phyloP scores from a whole-genome alignment of 495 filamentous ascomycete species.

The Parathielavia hyrcaniae region DNA sequence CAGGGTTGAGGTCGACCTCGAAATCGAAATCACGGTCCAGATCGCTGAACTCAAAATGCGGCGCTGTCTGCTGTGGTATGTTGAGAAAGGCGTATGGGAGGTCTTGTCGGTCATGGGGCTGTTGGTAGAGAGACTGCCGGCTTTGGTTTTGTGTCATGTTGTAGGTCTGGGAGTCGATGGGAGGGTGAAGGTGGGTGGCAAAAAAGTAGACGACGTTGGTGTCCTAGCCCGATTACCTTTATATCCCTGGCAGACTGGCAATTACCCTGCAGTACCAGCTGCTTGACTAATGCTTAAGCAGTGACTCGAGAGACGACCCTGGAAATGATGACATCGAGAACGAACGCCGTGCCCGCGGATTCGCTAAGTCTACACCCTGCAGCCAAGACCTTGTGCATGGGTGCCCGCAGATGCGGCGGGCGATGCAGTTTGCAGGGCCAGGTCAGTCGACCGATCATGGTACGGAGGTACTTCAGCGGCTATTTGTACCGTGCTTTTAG shows the following conservation, averaged over 20 bases:
- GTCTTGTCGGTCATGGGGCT: constrained; percentile 11
- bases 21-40: background rate
- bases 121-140: constrained; percentile 2
- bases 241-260: background rate
- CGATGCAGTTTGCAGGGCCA: background rate
- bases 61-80: background rate
- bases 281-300: background rate
- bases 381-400: background rate
- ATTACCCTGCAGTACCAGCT: background rate
- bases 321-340: background rate
- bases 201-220: constrained; percentile 5
- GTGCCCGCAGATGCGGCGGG: background rate
- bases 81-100: constrained; percentile 3
- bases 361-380: background rate
- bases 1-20: constrained; percentile 22
- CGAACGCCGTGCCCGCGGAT: background rate
- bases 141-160: constrained; percentile 16
- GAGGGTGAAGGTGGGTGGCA: constrained; percentile 9
- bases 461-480: background rate
- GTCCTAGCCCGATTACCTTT: constrained; percentile 7
- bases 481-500: background rate
- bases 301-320: background rate
- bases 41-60: constrained; percentile 3
- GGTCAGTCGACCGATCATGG: no score
- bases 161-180: constrained; percentile 7